A percentile compares a stretch with the other conserved stretches of the same genome.
These are phyloP conservation scores for Casuarina equisetifolia DNA, from an alignment of 306 rosid species.

Conservation along the genomic window DNA sequence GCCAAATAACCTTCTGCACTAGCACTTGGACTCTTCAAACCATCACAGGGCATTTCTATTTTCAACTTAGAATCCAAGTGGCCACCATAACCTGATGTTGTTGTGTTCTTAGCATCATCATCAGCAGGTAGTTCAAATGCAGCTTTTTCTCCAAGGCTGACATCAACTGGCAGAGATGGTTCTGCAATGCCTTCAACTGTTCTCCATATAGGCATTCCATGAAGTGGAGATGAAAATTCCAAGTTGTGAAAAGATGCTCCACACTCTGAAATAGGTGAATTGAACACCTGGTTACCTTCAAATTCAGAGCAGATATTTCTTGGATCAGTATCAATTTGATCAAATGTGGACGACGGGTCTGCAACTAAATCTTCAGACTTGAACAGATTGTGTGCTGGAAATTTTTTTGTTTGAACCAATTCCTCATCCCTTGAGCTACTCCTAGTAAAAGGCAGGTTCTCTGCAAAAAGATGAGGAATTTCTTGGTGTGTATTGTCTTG, in stretches of 20 bases:
- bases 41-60: constrained; percentile 35
- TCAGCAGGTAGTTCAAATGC: constrained; percentile 37
- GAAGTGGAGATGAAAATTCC: constrained; percentile 63
- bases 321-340: constrained; percentile 45
- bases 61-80: constrained; percentile 30
- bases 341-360: constrained; percentile 46
- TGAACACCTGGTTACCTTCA: constrained; percentile 51
- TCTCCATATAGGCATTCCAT: constrained; percentile 65
- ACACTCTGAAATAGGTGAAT: constrained; percentile 61
- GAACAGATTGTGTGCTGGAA: constrained; percentile 47
- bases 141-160: constrained; percentile 31
- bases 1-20: constrained; percentile 65
- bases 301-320: constrained; percentile 56
- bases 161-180: constrained; percentile 38
- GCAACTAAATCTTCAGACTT: constrained; percentile 40
- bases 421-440: constrained; percentile 40
- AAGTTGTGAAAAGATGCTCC: constrained; percentile 60
- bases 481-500: constrained; percentile 38
- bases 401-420: constrained; percentile 37
- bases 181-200: constrained; percentile 40
- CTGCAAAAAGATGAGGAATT: constrained; percentile 50
- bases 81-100: constrained; percentile 28
- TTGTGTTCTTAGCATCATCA: constrained; percentile 30
- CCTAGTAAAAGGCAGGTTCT: constrained; percentile 38
- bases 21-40: constrained; percentile 45